A percentile compares a stretch with the other conserved stretches of the same genome.
phyloP scores from a whole-genome alignment of 192 early-diverging fungal species.

The Borealophlyctis nickersoniae region DNA sequence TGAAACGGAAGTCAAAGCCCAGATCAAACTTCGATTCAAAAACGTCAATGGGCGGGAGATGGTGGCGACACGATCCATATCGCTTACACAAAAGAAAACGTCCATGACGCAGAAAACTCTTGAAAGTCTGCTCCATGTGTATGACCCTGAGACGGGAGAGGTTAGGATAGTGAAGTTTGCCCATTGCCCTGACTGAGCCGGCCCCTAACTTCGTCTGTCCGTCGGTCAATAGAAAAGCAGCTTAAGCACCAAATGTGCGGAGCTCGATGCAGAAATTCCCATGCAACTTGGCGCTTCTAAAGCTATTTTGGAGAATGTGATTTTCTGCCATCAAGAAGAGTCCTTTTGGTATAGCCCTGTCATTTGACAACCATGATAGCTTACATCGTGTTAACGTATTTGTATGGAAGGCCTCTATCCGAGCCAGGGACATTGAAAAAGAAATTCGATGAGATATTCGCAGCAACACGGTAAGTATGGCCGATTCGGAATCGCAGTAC shows the following conservation, averaged over 20 bases:
- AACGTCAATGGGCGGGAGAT: constrained; percentile 73
- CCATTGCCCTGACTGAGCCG: background rate
- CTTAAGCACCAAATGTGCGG: constrained; percentile 77
- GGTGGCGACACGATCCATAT: constrained; percentile 73
- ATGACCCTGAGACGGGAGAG: constrained; percentile 18
- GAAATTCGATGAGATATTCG: constrained; percentile 98
- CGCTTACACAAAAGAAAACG: constrained; percentile 65
- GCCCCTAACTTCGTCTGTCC: background rate
- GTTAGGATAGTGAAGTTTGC: constrained; percentile 8
- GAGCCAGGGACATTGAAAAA: constrained; percentile 87
- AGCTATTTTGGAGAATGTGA: constrained; percentile 94
- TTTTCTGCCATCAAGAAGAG: constrained; percentile 99
- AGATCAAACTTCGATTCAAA: constrained; percentile 82
- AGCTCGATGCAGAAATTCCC: constrained; percentile 82
- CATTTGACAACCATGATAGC: background rate
- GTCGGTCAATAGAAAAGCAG: constrained; percentile 46
- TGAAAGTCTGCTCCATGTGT: constrained; percentile 57
- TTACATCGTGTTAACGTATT: no score
- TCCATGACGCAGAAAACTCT: constrained; percentile 68
- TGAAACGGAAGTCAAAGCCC: constrained; percentile 81
- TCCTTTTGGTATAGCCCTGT: constrained; percentile 69
- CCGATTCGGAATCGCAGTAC: constrained; percentile 1
- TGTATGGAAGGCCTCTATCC: constrained; percentile 74
- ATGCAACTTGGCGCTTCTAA: constrained; percentile 83
- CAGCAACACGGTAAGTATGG: constrained; percentile 67